Evolutionary conservation across 2,329 filamentous ascomycete genomes (phyloP), one percentile per base, ranked within the genome.

Genomic region (Alternaria angustiovoidea): DNA sequence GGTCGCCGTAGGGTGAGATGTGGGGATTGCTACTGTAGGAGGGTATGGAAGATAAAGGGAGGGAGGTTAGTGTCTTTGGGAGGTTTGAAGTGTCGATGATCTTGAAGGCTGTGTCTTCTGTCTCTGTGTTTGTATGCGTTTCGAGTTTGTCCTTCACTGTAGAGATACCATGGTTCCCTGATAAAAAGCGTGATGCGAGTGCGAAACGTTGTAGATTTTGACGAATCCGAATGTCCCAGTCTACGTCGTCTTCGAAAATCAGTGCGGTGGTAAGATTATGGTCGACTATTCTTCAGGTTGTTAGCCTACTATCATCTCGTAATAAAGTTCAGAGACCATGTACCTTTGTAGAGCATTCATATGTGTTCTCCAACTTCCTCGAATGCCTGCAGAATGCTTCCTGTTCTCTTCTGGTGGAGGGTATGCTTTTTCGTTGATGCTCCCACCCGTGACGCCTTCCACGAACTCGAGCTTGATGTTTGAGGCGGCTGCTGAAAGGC

Each of bases 391-490:
- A 18, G 63, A 52, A 18, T 71, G 69, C 48, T 72, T 74, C 38
- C 70, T 67, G 46, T 75, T 75, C 52, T 72, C 71, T 16, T 66
- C 54, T 22, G 72, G 72, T 24, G 71, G 72, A 24, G 72, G 72
- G 46, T 75, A 75, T 7, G 71, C 72, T 43, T 63, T 74, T 20
- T 70, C 55, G 8, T 64, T 59, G 60, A 75, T 75, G 41, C 65
- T 68, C 5, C 66, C 70, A 30, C 81, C 82, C 7, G 76, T 76
- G 0, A 85, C 77, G 7, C 84, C 85, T 36, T 84, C 79, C 2
- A 85, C 67, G 64, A 82, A 87, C 1, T 81, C 80, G 41, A 87
- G 70, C 2, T 79, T 72, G 24, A 87, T 72, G 32, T 81, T 80
- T 42, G 79, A 84, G 3, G 84, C 75, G 3, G 81, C 80, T 3